Evolutionary conservation across 371 early-diverging fungal genomes (phyloP), one percentile per base, ranked within the genome.

Genomic region (Smittium mucronatum): DNA sequence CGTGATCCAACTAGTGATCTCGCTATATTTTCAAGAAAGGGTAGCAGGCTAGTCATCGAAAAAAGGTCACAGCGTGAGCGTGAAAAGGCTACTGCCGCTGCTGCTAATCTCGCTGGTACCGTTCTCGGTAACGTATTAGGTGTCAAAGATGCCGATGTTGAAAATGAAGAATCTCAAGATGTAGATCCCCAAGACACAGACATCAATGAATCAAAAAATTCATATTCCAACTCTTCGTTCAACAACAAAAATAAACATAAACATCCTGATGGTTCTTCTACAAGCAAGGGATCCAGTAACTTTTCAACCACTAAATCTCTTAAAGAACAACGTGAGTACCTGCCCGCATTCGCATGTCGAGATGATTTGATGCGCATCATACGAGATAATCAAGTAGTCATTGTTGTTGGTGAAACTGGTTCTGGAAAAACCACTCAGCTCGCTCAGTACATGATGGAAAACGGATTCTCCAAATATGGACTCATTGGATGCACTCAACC

Each of bases 391-490:
- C 93, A 93, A 76, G 89, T 95, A 5, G 87, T 95, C 0, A 84
- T 98, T 36, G 89, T 99, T 47, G 92, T 97, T 29, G 99, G 99
- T 72, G 97, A 95, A 76, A 98, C 99, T n/a, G 99, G 99, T 47
- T 93, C 93, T 0, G 99, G 99, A 60, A 99, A 99, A 74, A 98
- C 98, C 0, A 99, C 99, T 0, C 99, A 99, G 78, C 84, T 99
- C 73, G 92, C 99, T 0, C 98, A 99, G 70, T 99, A 95, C 78
- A 81, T 99, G 26, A 86, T 91, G 71, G 98, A 98, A 78, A 93
- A 90, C 63, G 97, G 97, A 5, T 98, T 93, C 78, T 87, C 87
- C 35, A 83, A 83, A 0, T 81, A 81, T 72, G 97, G 97, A n/a
- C 88, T 89, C 75, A 88, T 99, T 68, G 97, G 92, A 30, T 93